phyloP scores from a whole-genome alignment of 1,139 yeast species.

The Groenewaldozyma sp. region DNA sequence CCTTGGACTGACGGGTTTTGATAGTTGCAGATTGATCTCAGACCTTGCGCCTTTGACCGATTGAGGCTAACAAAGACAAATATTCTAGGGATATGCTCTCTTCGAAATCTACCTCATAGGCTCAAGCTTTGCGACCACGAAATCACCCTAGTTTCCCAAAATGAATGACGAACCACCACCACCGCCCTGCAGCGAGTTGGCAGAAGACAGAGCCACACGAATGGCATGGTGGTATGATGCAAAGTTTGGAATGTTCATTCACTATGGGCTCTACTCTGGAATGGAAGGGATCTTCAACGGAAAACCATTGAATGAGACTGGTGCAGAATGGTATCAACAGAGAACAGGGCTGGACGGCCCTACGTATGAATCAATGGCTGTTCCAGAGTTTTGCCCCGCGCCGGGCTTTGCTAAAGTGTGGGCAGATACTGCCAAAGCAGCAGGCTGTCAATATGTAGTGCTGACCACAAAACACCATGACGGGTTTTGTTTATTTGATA shows the following conservation, averaged over 20 bases:
- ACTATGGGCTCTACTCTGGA: constrained; percentile 13
- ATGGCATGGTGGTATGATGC: constrained; percentile 15
- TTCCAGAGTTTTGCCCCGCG: constrained; percentile 8
- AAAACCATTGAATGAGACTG: constrained; percentile 5
- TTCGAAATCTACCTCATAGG: not conserved
- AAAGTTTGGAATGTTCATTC: constrained; percentile 15
- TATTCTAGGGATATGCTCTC: not conserved
- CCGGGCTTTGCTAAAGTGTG: constrained; percentile 9
- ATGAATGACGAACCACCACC: constrained; percentile 2
- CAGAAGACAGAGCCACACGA: constrained; percentile 7
- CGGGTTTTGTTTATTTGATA: constrained; percentile 13
- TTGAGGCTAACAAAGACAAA: not conserved
- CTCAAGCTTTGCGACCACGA: not conserved
- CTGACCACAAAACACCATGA: constrained; percentile 16
- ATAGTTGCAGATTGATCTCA: not conserved
- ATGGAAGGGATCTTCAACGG: constrained; percentile 13
- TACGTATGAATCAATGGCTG: constrained; percentile 9
- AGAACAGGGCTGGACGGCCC: constrained; percentile 10
- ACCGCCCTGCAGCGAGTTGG: constrained; percentile 8
- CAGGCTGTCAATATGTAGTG: constrained; percentile 13
- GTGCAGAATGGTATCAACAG: constrained; percentile 14
- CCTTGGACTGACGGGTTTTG: too few relatives aligned
- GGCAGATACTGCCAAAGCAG: constrained; percentile 12
- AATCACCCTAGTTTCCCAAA: not conserved
- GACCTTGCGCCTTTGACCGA: not conserved